These are phyloP conservation scores for Entomortierella parvispora DNA, from an alignment of 192 early-diverging fungal genomes.

Conservation along the genomic window DNA sequence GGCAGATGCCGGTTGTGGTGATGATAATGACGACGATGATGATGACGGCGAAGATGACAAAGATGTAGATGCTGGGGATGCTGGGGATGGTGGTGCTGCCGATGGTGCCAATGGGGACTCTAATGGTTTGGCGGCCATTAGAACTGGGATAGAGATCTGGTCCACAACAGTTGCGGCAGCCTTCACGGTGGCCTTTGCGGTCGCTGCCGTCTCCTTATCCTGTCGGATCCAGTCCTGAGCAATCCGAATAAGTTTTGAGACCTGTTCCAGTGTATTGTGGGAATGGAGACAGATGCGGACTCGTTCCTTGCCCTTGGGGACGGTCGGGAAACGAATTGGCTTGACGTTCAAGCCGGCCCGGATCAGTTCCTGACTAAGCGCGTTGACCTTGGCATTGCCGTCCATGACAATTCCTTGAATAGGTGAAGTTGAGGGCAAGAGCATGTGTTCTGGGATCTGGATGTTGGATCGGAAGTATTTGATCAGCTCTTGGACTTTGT, in stretches of 20 bases:
- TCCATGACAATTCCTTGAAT: slow-evolving; percentile 84
- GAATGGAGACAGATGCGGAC: slow-evolving; percentile 88
- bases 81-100: too few relatives aligned
- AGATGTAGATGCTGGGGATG: neutral
- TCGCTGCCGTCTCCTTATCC: too few relatives aligned
- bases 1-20: neutral
- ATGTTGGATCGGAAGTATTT: slow-evolving; percentile 61
- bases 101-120: neutral
- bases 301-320: slow-evolving; percentile 79
- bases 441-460: slow-evolving; percentile 53
- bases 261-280: slow-evolving; percentile 74
- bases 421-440: slow-evolving; percentile 74
- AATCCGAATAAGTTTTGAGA: slow-evolving; percentile 50
- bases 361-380: slow-evolving; percentile 50
- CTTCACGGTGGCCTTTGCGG: too few relatives aligned
- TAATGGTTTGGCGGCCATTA: neutral
- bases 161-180: too few relatives aligned
- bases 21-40: neutral
- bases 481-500: slow-evolving; percentile 55
- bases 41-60: neutral
- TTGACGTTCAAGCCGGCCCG: slow-evolving; percentile 72
- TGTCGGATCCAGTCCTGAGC: slow-evolving; percentile 19
- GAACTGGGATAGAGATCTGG: neutral
- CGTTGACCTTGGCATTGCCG: slow-evolving; percentile 56
- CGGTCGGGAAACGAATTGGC: slow-evolving; percentile 83